A percentile compares a stretch with the other conserved stretches of the same genome.
These are phyloP conservation scores for Elsinoe arachidis DNA, from an alignment of 2,329 filamentous ascomycete species.

Conservation along the genomic window DNA sequence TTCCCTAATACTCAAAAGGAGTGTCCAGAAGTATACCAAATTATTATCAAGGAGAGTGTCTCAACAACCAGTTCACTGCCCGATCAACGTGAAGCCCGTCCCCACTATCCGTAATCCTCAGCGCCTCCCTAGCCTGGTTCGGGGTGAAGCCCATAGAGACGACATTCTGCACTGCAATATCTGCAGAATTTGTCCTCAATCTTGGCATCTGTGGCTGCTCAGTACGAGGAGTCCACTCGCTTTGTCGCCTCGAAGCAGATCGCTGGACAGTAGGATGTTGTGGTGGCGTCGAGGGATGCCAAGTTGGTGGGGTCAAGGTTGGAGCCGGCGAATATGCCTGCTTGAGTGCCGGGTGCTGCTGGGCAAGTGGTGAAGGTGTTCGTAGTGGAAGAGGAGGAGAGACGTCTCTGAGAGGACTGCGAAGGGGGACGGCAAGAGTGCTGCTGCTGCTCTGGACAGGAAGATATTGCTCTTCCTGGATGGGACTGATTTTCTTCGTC, in stretches of 20 bases:
- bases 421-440: not conserved
- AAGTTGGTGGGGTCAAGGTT: not conserved
- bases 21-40: not conserved
- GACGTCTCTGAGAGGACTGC: not conserved
- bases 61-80: slow-evolving; percentile 48
- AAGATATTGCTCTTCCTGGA: slow-evolving; percentile 19
- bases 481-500: slow-evolving; percentile 21
- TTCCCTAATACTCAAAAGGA: not conserved
- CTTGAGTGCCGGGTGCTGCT: not conserved
- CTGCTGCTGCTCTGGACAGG: not conserved
- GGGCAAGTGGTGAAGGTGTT: not conserved
- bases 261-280: not conserved
- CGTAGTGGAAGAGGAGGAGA: not conserved
- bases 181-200: slow-evolving; percentile 27
- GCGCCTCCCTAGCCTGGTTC: slow-evolving; percentile 47
- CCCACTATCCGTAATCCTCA: slow-evolving; percentile 51
- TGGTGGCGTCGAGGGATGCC: slow-evolving; percentile 17
- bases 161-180: slow-evolving; percentile 48
- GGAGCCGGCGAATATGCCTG: not conserved
- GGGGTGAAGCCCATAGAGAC: slow-evolving; percentile 53
- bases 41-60: slow-evolving; percentile 22
- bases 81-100: slow-evolving; percentile 50
- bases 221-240: slow-evolving; percentile 15
- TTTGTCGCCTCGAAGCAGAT: not conserved
- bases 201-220: slow-evolving; percentile 17